Percentiles rank a stretch among this genome's conserved stretches.
These are phyloP conservation scores for Saccharomycopsis sp. DNA, from an alignment of 805 yeast species.

Conservation along the genomic window DNA sequence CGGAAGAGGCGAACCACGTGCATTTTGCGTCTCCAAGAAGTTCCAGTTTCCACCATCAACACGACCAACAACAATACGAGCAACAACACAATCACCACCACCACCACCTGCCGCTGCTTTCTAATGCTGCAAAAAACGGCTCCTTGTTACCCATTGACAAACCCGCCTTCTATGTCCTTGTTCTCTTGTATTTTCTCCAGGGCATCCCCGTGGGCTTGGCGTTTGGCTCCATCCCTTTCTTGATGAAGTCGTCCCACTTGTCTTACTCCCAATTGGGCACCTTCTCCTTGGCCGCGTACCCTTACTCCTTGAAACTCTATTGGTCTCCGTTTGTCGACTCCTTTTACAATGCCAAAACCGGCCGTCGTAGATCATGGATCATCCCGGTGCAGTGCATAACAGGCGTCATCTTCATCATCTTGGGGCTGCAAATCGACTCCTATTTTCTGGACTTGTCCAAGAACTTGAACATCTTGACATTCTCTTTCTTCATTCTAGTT, in stretches of 20 bases:
- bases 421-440: conserved; percentile 52
- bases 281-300: conserved; percentile 87
- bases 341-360: conserved; percentile 52
- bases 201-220: conserved; percentile 97
- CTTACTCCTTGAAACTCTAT: conserved; percentile 80
- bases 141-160: conserved; percentile 36
- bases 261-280: conserved; percentile 85
- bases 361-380: conserved; percentile 90
- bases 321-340: conserved; percentile 98
- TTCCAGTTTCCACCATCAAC: conserved; percentile 1
- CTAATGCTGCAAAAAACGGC: conserved; percentile 6
- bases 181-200: conserved; percentile 72
- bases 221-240: conserved; percentile 87
- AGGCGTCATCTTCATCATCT: conserved; percentile 51
- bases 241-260: conserved; percentile 66
- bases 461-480: conserved; percentile 50
- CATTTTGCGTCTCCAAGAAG: background rate
- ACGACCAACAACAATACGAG: background rate
- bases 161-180: conserved; percentile 65
- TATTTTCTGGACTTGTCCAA: conserved; percentile 35
- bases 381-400: conserved; percentile 84
- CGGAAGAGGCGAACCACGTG: background rate
- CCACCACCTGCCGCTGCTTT: background rate
- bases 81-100: background rate
- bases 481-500: conserved; percentile 66